Evolutionary conservation across 75 land plant species (phyloP).

Genomic region (Cryptomeria japonica): DNA sequence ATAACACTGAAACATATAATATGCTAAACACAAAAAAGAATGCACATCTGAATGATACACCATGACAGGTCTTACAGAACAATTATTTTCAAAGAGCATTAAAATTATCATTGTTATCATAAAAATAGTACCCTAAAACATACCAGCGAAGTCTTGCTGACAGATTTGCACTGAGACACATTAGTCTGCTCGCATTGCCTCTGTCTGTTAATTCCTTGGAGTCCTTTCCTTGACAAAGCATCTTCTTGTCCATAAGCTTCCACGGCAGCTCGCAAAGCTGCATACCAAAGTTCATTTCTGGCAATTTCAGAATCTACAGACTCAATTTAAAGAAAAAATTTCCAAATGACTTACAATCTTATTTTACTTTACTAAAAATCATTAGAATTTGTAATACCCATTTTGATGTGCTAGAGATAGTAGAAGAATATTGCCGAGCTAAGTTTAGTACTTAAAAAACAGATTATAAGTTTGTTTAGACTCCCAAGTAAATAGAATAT

Average conservation of each 20-base stretch:
- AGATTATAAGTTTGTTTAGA: not conserved
- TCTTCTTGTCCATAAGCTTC: slow-evolving; percentile 34
- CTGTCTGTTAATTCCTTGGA: slow-evolving; percentile 20
- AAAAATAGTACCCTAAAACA: not conserved
- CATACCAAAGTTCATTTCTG: slow-evolving; percentile 1
- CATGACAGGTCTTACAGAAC: not conserved
- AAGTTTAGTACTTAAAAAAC: not conserved
- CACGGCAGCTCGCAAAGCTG: slow-evolving; percentile 37
- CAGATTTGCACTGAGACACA: not conserved
- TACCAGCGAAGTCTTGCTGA: slow-evolving; percentile 1
- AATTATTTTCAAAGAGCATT: not conserved
- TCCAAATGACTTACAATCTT: not conserved
- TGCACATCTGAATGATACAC: not conserved
- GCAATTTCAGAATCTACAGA: not conserved
- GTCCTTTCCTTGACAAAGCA: not conserved
- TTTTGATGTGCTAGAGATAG: not conserved
- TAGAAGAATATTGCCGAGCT: not conserved
- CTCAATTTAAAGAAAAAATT: not conserved
- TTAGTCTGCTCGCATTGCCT: slow-evolving; percentile 22
- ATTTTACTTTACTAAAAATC: not conserved
- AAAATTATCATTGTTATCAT: not conserved
- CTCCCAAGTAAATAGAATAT: no score
- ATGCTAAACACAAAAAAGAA: not conserved
- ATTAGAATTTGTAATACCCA: not conserved
- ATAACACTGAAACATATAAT: no score